Evolutionary conservation across 192 early-diverging fungal genomes (phyloP).

Genomic region (Dimargaris cristalligena): DNA sequence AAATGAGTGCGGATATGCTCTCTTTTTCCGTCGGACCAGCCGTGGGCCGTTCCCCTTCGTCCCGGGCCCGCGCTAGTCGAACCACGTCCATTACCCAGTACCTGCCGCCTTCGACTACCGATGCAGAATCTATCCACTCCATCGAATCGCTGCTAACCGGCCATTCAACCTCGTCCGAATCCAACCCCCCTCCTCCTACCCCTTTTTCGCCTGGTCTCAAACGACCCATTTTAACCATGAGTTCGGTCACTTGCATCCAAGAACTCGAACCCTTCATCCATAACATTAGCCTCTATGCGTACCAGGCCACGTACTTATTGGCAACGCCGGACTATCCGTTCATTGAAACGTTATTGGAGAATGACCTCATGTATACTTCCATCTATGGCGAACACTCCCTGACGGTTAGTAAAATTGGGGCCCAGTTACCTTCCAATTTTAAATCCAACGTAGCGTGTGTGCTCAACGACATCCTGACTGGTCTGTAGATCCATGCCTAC

Average conservation of each 20-base stretch:
- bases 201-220: conserved; percentile 12
- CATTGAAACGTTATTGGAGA: conserved; percentile 56
- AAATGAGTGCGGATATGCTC: conserved; percentile 38
- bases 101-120: no score
- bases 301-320: conserved; percentile 51
- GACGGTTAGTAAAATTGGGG: not conserved
- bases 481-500: no score
- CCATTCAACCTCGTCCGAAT: no score
- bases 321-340: conserved; percentile 56
- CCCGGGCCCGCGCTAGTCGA: conserved; percentile 15
- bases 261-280: conserved; percentile 66
- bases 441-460: not conserved
- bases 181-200: conserved; percentile 16
- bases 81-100: conserved; percentile 17
- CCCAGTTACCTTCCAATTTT: not conserved
- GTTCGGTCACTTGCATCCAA: conserved; percentile 41
- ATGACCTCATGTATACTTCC: conserved; percentile 22
- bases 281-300: conserved; percentile 53
- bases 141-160: no score
- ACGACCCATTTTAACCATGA: conserved; percentile 59
- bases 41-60: conserved; percentile 11
- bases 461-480: conserved; percentile 1
- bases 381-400: not conserved
- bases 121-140: no score
- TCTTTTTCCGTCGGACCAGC: conserved; percentile 19